Conservation (phyloP, 352 stramenopile genomes). For the Globisporangium paddicum region DNA sequence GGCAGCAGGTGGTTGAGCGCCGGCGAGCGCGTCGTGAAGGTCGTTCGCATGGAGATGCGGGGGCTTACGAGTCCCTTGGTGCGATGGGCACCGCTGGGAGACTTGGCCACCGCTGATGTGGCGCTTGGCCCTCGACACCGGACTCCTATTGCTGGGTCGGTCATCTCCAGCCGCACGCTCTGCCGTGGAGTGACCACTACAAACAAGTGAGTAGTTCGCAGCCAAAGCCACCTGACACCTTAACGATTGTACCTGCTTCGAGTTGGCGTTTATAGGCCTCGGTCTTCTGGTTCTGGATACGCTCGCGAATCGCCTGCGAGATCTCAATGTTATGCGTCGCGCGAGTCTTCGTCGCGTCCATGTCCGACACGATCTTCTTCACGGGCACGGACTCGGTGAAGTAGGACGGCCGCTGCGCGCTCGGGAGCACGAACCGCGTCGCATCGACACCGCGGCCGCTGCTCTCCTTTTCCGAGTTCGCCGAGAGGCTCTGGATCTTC, state of each 20-base stretch:
- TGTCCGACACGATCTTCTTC: conserved; percentile 58
- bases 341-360: conserved; percentile 59
- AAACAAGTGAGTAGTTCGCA: too few relatives aligned
- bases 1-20: conserved; percentile 61
- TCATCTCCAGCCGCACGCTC: conserved; percentile 13
- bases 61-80: conserved; percentile 23
- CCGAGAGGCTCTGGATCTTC: conserved; percentile 42
- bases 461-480: conserved; percentile 16
- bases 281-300: conserved; percentile 34
- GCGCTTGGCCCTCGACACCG: too few relatives aligned
- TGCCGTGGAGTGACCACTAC: conserved; percentile 12
- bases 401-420: conserved; percentile 39
- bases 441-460: conserved; percentile 8
- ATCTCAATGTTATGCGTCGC: conserved; percentile 59
- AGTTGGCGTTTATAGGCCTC: conserved; percentile 38
- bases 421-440: conserved; percentile 37
- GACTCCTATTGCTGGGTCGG: neutral
- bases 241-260: conserved; percentile 21
- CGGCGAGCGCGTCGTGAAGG: conserved; percentile 58
- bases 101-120: conserved; percentile 6
- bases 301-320: conserved; percentile 59
- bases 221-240: too few relatives aligned
- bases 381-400: conserved; percentile 59
- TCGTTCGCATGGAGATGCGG: conserved; percentile 51
- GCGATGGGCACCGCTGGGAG: neutral